These are phyloP conservation scores for Phytopythium oedochilum DNA, from an alignment of 352 stramenopile genomes.

Conservation along the genomic window DNA sequence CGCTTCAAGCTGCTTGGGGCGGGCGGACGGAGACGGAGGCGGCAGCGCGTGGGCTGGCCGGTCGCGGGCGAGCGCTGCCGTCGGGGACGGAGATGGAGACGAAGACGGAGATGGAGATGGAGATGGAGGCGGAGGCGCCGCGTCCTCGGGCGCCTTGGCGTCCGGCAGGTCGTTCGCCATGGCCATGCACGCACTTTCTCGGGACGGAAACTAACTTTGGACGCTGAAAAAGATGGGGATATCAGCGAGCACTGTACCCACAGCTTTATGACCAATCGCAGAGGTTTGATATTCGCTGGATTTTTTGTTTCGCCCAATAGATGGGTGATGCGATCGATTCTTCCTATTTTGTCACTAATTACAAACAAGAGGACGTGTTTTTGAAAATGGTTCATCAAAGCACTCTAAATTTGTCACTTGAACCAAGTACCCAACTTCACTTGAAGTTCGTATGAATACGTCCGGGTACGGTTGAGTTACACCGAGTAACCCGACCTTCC, in stretches of 20 bases:
- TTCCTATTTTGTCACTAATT: no score
- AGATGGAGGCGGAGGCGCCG: not conserved
- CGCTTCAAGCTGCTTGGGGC: not conserved
- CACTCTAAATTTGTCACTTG: not conserved
- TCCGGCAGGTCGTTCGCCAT: conserved; percentile 7
- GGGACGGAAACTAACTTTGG: not conserved
- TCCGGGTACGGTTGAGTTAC: no score
- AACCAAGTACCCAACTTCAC: no score
- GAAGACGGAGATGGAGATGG: not conserved
- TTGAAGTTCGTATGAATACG: conserved; percentile 5
- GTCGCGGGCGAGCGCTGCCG: no score
- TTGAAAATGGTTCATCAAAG: no score
- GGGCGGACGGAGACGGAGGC: not conserved
- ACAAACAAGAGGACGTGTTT: no score
- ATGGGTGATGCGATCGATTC: no score
- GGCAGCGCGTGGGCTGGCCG: not conserved
- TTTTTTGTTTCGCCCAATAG: not conserved
- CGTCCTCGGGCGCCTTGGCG: not conserved
- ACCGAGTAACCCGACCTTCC: no score
- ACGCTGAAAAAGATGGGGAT: not conserved
- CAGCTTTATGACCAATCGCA: not conserved
- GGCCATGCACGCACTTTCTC: not conserved
- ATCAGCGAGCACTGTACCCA: not conserved
- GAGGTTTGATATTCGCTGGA: not conserved
- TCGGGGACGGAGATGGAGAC: not conserved